phyloP scores from a whole-genome alignment of 2,329 filamentous ascomycete species.

The Xylaria sp. region DNA sequence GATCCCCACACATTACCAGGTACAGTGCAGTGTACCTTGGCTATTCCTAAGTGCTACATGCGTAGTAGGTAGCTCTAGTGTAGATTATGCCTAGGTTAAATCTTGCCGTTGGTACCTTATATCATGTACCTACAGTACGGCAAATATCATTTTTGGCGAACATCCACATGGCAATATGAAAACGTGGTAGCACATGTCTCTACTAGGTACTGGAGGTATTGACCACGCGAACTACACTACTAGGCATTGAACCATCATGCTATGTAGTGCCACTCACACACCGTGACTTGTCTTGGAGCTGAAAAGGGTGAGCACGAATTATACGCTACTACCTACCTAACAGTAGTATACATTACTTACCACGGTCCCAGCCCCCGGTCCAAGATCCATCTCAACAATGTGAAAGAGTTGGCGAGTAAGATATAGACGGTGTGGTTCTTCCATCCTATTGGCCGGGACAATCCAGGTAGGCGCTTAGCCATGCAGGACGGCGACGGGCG shows the following conservation, averaged over 20 bases:
- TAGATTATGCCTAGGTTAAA: neutral
- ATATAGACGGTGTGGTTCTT: slow-evolving; percentile 24
- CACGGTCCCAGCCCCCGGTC: neutral
- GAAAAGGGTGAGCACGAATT: slow-evolving; percentile 22
- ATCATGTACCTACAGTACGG: neutral
- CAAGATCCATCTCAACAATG: slow-evolving; percentile 29
- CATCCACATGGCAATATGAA: neutral
- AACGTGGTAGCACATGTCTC: neutral
- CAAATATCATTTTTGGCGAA: neutral
- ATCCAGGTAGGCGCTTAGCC: slow-evolving; percentile 36
- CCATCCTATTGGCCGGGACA: slow-evolving; percentile 29
- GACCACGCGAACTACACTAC: neutral
- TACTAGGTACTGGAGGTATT: neutral
- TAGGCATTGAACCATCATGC: neutral
- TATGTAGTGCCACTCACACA: slow-evolving; percentile 5
- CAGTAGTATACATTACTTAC: neutral
- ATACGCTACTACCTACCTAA: too few relatives aligned
- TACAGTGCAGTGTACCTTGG: too few relatives aligned
- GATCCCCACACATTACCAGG: too few relatives aligned
- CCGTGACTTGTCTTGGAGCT: slow-evolving; percentile 22
- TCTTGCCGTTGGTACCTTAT: neutral
- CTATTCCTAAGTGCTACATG: too few relatives aligned
- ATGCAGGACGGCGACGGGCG: slow-evolving; percentile 33
- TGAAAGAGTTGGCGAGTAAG: slow-evolving; percentile 26
- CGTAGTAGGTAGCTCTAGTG: too few relatives aligned